Percentiles rank a stretch among this genome's conserved stretches.
Evolutionary conservation across 768 basidiomycete species (phyloP).

Genomic region (Austroboletus festivus): DNA sequence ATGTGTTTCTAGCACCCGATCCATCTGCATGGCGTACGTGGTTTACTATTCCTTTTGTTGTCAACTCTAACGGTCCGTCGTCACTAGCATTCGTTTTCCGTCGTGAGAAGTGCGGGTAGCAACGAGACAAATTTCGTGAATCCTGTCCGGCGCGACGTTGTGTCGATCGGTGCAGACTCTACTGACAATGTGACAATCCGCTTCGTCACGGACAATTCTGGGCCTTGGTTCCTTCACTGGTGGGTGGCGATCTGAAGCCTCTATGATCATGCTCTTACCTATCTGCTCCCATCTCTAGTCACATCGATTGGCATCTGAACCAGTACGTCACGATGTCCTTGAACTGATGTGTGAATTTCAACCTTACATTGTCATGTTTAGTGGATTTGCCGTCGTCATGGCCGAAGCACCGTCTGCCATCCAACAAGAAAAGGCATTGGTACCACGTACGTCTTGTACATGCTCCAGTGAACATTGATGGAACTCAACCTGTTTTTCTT

Average conservation of each 20-base stretch:
- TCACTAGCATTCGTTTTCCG: conserved; percentile 39
- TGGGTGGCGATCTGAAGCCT: conserved; percentile 5
- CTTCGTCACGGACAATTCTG: conserved; percentile 64
- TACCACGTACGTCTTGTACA: too few species aligned
- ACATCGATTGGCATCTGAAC: conserved; percentile 31
- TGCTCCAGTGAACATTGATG: too few species aligned
- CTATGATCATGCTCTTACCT: too few species aligned
- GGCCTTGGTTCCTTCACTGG: conserved; percentile 56
- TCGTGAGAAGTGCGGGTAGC: conserved; percentile 32
- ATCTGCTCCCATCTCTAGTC: conserved; percentile 10
- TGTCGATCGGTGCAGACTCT: conserved; percentile 25
- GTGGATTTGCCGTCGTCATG: conserved; percentile 31
- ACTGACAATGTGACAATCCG: conserved; percentile 51
- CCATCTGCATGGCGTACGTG: conserved; percentile 41
- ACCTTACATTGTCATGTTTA: neutral
- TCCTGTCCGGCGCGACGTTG: conserved; percentile 36
- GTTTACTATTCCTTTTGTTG: neutral
- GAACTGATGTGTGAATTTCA: too few species aligned
- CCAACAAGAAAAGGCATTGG: too few species aligned
- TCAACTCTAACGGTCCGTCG: neutral
- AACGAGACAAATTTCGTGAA: conserved; percentile 34
- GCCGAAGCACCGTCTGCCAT: conserved; percentile 27
- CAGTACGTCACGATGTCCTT: conserved; percentile 11
- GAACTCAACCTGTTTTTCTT: too few species aligned
- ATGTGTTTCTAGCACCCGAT: conserved; percentile 34